phyloP scores from a whole-genome alignment of 176 grass and related monocot genomes.

The Coix lacrymajobi region DNA sequence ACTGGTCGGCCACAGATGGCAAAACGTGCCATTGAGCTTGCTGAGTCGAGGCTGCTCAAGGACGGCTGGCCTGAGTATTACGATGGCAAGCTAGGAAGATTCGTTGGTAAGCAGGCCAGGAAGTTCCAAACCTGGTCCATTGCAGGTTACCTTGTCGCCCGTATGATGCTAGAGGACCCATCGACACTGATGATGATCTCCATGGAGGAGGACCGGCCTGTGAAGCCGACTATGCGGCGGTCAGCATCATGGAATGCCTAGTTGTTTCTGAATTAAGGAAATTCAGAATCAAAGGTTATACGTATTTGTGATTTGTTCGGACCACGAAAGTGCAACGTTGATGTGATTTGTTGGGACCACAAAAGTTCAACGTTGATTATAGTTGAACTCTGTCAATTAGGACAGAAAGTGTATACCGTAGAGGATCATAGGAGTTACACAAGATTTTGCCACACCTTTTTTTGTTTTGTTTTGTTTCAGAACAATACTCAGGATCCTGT shows the following conservation, averaged over 20 bases:
- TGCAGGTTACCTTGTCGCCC: slow-evolving; percentile 77
- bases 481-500: slow-evolving; percentile 6
- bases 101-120: slow-evolving; percentile 84
- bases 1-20: slow-evolving; percentile 87
- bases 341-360: neutral
- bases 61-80: slow-evolving; percentile 93
- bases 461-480: neutral
- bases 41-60: slow-evolving; percentile 67
- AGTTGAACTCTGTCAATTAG: slow-evolving; percentile 19
- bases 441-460: slow-evolving; percentile 3
- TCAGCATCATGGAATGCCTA: slow-evolving; percentile 73
- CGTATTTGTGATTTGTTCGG: neutral
- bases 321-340: neutral
- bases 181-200: slow-evolving; percentile 83
- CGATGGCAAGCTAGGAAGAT: slow-evolving; percentile 74
- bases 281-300: neutral
- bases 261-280: neutral
- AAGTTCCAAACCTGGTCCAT: slow-evolving; percentile 97
- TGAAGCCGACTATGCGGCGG: slow-evolving; percentile 60
- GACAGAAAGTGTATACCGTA: slow-evolving; percentile 36
- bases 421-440: neutral
- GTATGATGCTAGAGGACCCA: slow-evolving; percentile 96
- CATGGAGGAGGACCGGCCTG: slow-evolving; percentile 83
- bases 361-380: neutral
- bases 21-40: slow-evolving; percentile 71